Conservation (phyloP, 2,329 filamentous ascomycete species). For the Hymenoscyphus fraxineus region DNA sequence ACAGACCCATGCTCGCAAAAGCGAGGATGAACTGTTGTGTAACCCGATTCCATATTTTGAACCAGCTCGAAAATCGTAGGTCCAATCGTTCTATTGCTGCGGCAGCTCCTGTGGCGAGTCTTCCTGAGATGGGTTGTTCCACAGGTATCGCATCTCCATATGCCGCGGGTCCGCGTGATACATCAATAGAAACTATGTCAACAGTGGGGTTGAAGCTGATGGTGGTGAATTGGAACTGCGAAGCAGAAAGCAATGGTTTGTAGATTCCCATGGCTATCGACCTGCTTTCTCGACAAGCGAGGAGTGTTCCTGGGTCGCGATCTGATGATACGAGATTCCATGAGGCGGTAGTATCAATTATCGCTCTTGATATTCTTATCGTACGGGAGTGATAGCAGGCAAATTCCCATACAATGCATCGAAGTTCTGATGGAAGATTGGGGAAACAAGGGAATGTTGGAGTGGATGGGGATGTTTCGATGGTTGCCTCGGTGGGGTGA, state of each 20-base stretch:
- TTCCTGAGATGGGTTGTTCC: neutral
- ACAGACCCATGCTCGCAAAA: no score
- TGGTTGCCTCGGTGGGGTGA: neutral
- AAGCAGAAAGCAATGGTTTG: neutral
- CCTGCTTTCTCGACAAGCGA: neutral
- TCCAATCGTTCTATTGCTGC: neutral
- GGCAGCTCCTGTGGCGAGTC: neutral
- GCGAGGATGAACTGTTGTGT: no score
- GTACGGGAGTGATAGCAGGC: neutral
- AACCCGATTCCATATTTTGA: neutral
- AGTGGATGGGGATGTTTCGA: neutral
- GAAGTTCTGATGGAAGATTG: neutral
- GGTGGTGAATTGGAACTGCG: neutral
- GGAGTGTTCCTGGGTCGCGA: neutral
- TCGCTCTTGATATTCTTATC: neutral
- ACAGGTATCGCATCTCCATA: neutral
- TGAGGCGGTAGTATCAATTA: neutral
- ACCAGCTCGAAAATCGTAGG: neutral
- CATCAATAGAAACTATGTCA: neutral
- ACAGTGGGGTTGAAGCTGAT: neutral
- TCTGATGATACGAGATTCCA: neutral
- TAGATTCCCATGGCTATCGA: neutral
- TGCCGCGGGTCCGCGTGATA: neutral
- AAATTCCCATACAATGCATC: neutral
- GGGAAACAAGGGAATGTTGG: neutral